Evolutionary conservation across 352 stramenopile species (phyloP).

Genomic region (Phytophthora sojae): DNA sequence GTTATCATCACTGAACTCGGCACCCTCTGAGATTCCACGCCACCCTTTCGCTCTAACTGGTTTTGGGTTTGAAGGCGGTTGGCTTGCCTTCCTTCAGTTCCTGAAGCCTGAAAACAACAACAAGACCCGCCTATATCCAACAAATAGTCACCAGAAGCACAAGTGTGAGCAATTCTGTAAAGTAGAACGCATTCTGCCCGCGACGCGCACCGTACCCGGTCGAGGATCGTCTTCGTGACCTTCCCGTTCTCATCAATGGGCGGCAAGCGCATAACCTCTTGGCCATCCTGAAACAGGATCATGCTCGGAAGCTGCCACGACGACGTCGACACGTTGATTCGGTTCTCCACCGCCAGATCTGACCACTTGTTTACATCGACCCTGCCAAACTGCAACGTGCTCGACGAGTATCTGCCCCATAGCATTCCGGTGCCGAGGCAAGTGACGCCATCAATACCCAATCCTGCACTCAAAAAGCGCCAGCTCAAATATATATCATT

Average conservation of each 20-base stretch:
- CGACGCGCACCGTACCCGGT: slow-evolving; percentile 42
- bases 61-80: slow-evolving; percentile 47
- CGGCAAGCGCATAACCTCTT: slow-evolving; percentile 65
- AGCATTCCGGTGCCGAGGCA: slow-evolving; percentile 3
- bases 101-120: slow-evolving; percentile 61
- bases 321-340: slow-evolving; percentile 69
- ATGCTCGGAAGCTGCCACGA: slow-evolving; percentile 78
- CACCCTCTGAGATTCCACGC: not conserved
- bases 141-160: not conserved
- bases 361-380: slow-evolving; percentile 74
- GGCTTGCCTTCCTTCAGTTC: slow-evolving; percentile 63
- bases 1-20: too few species aligned
- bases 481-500: slow-evolving; percentile 7
- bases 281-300: slow-evolving; percentile 74
- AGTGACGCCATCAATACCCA: slow-evolving; percentile 9
- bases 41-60: slow-evolving; percentile 15
- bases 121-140: slow-evolving; percentile 45
- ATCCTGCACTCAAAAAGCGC: not conserved
- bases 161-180: not conserved
- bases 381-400: slow-evolving; percentile 65
- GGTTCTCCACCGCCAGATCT: slow-evolving; percentile 62
- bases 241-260: slow-evolving; percentile 62
- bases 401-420: slow-evolving; percentile 51
- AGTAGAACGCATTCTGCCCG: not conserved
- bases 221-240: slow-evolving; percentile 67